Percentiles rank a stretch among this genome's conserved stretches.
Conservation (phyloP, 345 rosid species). For the Orychophragmus violaceus region DNA sequence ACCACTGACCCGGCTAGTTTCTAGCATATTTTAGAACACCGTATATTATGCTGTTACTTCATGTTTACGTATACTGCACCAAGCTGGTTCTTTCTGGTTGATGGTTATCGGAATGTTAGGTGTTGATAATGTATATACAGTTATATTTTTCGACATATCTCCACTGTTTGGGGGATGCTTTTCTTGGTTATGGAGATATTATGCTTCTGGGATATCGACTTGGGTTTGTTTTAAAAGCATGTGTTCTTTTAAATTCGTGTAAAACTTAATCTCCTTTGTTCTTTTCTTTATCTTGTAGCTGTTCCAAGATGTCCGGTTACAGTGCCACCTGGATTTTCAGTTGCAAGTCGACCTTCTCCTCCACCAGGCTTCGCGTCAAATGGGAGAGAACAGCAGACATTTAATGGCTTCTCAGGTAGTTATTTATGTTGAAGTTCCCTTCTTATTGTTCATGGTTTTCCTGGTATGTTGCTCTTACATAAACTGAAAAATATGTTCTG, state of each 20-base stretch:
- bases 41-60: neutral
- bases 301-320: constrained; percentile 60
- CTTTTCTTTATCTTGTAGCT: constrained; percentile 21
- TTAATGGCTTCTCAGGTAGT: constrained; percentile 50
- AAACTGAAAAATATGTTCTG: neutral
- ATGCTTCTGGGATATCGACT: neutral
- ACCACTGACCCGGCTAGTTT: too few relatives aligned
- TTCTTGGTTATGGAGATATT: neutral
- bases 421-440: constrained; percentile 6
- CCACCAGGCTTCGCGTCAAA: constrained; percentile 86
- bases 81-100: neutral
- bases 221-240: neutral
- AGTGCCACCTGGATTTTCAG: constrained; percentile 92
- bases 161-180: neutral
- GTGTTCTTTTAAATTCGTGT: neutral
- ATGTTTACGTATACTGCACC: neutral
- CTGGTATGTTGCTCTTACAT: neutral
- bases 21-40: too few relatives aligned
- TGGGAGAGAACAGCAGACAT: constrained; percentile 52
- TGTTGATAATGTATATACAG: neutral
- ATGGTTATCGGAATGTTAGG: neutral
- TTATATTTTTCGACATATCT: neutral
- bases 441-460: neutral
- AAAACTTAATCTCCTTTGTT: neutral
- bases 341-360: constrained; percentile 74